Evolutionary conservation across 768 basidiomycete genomes (phyloP), one percentile per base, ranked within the genome.

Genomic region (Tylopilus rubrobrunneus): DNA sequence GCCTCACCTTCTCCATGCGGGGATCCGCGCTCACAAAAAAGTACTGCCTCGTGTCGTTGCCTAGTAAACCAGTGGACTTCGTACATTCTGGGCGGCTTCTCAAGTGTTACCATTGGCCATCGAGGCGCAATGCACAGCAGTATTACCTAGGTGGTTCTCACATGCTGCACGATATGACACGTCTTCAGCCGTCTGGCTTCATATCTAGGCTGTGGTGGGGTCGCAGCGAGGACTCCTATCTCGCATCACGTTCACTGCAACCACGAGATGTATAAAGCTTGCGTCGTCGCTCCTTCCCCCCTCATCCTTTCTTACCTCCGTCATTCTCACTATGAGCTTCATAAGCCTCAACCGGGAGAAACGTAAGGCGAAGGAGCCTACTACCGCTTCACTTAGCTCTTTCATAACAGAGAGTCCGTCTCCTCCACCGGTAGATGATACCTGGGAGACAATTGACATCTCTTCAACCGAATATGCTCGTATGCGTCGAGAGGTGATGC

Each of bases 401-500:
- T 3, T n/a, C 15, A 11, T 34, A n/a, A 40, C 54, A 17, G 51
- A 41, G 4, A 25, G 25, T 3, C 57, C 17, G 0, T 53, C 65
- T 17, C 39, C 57, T 31, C 43, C 58, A 5, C 29, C 29, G 29
- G 10, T 31, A 31, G 34, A 34, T 34, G 34, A 34, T 34, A 12
- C 34, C 34, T 34, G 12, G 34, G 34, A 34, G 11, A 8, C 61
- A 1, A 12, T 58, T 7, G 60, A 62, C 45, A 56, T 74, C 49
- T 58, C 71, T 7, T 64, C 67, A 1, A 67, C 57, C 8, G 72
- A 73, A 29, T 80, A 80, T 65, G 76, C 76, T 0, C 66, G 66
- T 9, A 71, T 53, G 34, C 71, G 77, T 39, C 68, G 62, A 40
- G 71, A 74, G 51, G 50, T 79, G 14, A 73, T 79, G 62, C 62